A percentile compares a stretch with the other conserved stretches of the same genome.
Conservation (phyloP, 2,329 filamentous ascomycete genomes). For the Talaromyces funiculosus region DNA sequence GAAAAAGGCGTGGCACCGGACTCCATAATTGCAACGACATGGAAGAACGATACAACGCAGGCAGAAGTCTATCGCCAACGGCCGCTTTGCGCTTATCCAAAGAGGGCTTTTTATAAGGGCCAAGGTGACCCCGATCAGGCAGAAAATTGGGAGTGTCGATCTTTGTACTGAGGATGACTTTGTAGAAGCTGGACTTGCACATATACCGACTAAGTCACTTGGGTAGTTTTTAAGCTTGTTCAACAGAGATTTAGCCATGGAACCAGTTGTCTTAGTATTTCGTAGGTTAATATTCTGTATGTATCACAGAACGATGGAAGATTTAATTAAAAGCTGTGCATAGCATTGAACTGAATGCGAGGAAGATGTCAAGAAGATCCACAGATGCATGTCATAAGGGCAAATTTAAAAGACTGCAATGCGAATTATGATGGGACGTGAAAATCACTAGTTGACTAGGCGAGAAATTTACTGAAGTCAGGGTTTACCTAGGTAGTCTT, state of each 20-base stretch:
- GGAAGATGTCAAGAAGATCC: not conserved
- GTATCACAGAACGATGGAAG: not conserved
- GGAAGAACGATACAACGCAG: not conserved
- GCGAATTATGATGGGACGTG: not conserved
- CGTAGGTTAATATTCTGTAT: not conserved
- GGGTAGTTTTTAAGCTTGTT: not conserved
- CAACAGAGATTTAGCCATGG: not conserved
- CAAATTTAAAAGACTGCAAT: not conserved
- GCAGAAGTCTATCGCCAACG: slow-evolving; percentile 1
- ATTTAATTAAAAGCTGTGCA: not conserved
- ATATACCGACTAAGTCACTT: not conserved
- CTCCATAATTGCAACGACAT: not conserved
- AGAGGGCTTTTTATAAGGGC: slow-evolving; percentile 4
- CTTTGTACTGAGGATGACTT: not conserved
- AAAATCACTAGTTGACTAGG: not conserved
- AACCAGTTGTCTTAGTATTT: not conserved
- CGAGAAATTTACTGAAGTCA: too few species aligned
- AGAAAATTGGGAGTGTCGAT: slow-evolving; percentile 3
- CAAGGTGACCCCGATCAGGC: slow-evolving; percentile 6
- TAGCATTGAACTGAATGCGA: not conserved
- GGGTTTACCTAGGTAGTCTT: too few species aligned
- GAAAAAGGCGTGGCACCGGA: not conserved
- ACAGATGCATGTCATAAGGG: not conserved
- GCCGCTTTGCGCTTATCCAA: slow-evolving; percentile 10
- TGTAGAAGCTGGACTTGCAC: not conserved